These are phyloP conservation scores for Tausonia pullulans DNA, from an alignment of 1,284 basidiomycete species.

Conservation along the genomic window DNA sequence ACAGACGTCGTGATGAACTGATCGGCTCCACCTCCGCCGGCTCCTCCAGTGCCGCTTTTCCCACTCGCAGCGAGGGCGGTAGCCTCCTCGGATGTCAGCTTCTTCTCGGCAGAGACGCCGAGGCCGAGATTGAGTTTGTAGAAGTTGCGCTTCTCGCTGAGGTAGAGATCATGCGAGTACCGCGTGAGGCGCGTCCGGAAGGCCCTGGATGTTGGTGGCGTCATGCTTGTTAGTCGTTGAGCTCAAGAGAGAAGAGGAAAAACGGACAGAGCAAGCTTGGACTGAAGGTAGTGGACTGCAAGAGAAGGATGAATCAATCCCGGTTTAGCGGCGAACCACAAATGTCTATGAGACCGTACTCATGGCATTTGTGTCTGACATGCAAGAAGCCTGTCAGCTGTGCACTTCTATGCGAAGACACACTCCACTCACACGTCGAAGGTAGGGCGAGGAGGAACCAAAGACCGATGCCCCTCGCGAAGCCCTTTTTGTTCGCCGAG, in stretches of 20 bases:
- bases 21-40: slow-evolving; percentile 60
- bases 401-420: too few species aligned
- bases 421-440: slow-evolving; percentile 47
- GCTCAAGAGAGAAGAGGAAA: too few species aligned
- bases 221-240: too few species aligned
- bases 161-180: slow-evolving; percentile 86
- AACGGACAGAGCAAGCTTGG: slow-evolving; percentile 59
- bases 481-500: slow-evolving; percentile 50
- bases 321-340: background rate
- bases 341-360: slow-evolving; percentile 30
- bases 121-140: slow-evolving; percentile 40
- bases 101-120: slow-evolving; percentile 3
- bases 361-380: slow-evolving; percentile 76
- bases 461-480: slow-evolving; percentile 66
- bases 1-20: slow-evolving; percentile 37
- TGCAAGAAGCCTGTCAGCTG: too few species aligned
- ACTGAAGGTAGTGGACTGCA: slow-evolving; percentile 60
- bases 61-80: background rate
- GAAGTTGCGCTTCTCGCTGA: slow-evolving; percentile 45
- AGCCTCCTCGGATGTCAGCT: too few species aligned
- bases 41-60: slow-evolving; percentile 28
- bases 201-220: slow-evolving; percentile 25
- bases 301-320: slow-evolving; percentile 9
- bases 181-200: slow-evolving; percentile 79
- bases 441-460: slow-evolving; percentile 90